These are phyloP conservation scores for Kondoa malvinella DNA, from an alignment of 768 basidiomycete species.

Conservation along the genomic window DNA sequence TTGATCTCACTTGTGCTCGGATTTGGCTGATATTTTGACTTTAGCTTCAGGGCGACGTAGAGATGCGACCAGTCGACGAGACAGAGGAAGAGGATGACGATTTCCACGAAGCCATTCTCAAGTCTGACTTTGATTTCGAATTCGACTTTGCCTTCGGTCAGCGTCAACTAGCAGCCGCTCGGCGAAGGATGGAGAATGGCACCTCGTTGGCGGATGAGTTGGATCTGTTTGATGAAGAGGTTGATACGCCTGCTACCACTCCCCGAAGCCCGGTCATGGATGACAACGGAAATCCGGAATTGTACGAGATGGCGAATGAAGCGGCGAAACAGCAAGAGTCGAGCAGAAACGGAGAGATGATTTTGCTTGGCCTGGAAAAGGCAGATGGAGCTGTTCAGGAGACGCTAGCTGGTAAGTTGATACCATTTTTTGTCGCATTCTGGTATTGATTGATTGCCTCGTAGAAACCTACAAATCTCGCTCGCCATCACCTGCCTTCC, in stretches of 20 bases:
- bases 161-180: background rate
- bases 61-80: background rate
- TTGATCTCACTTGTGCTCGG: background rate
- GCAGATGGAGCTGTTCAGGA: background rate
- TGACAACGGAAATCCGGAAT: background rate
- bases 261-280: conserved; percentile 19
- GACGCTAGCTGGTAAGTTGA: background rate
- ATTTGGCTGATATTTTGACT: background rate
- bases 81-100: conserved; percentile 19
- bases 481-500: background rate
- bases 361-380: background rate
- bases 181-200: conserved; percentile 2
- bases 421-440: too few species aligned
- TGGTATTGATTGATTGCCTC: too few species aligned
- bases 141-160: conserved; percentile 20
- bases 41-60: background rate
- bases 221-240: background rate
- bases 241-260: conserved; percentile 23
- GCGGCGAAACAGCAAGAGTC: background rate
- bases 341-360: background rate
- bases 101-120: conserved; percentile 28
- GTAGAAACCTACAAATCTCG: background rate
- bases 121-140: conserved; percentile 25
- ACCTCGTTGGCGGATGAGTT: background rate
- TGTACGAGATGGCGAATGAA: background rate